Evolutionary conservation across 208 protist species (phyloP).

Genomic region (Crithidia brevicula): DNA sequence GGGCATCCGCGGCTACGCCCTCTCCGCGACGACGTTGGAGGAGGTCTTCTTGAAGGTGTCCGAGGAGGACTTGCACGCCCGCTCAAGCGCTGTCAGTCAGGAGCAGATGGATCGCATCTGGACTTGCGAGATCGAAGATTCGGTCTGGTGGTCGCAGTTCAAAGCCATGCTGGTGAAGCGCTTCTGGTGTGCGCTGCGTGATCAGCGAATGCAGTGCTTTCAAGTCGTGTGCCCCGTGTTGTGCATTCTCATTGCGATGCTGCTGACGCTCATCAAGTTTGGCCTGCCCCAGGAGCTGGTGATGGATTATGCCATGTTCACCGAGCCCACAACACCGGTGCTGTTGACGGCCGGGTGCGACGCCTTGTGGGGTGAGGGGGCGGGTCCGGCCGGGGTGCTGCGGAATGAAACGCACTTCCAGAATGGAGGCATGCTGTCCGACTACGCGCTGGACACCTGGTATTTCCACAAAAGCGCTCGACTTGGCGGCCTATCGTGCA

Average conservation of each 20-base stretch:
- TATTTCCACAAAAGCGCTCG: slow-evolving; percentile 13
- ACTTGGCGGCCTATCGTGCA: slow-evolving; percentile 25
- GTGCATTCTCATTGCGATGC: slow-evolving; percentile 62
- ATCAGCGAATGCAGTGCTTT: slow-evolving; percentile 62
- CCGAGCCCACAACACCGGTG: slow-evolving; percentile 24
- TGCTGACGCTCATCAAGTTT: slow-evolving; percentile 56
- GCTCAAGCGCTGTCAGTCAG: slow-evolving; percentile 1
- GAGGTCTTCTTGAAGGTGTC: slow-evolving; percentile 14
- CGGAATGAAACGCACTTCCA: slow-evolving; percentile 11
- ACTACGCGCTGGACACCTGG: slow-evolving; percentile 40
- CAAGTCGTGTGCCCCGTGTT: slow-evolving; percentile 73
- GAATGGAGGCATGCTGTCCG: slow-evolving; percentile 57
- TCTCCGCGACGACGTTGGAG: slow-evolving; percentile 12
- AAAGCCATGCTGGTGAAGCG: slow-evolving; percentile 57
- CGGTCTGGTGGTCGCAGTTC: slow-evolving; percentile 11
- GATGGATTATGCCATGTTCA: slow-evolving; percentile 43
- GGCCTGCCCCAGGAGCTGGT: slow-evolving; percentile 17
- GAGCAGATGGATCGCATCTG: slow-evolving; percentile 26
- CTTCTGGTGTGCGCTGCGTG: slow-evolving; percentile 44
- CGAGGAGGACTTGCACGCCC: slow-evolving; percentile 1
- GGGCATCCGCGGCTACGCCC: slow-evolving; percentile 8
- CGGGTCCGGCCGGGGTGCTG: background rate
- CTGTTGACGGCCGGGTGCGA: slow-evolving; percentile 33
- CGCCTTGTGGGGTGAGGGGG: slow-evolving; percentile 14
- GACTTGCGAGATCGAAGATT: background rate